Evolutionary conservation across 164 flowering plant genomes (phyloP), one percentile per base, ranked within the genome.

Genomic region (Tetrastigma voinierianum): DNA sequence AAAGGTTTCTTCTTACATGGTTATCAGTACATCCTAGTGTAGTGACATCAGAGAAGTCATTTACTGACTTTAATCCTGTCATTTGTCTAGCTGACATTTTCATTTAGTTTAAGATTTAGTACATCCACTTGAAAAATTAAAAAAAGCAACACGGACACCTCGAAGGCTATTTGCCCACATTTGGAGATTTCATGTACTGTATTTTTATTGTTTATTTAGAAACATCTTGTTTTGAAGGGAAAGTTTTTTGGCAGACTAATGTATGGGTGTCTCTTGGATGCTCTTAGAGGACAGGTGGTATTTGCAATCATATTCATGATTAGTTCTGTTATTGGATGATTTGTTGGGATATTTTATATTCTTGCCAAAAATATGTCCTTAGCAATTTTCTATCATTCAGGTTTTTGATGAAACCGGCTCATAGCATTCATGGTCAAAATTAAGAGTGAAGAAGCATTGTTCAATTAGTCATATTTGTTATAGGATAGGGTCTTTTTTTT

Each of bases 91-190:
- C 79, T 66, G 75, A 72, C 84, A 80, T 58, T 61, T 67, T 76
- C 52, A 59, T 79, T 51, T 75, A 71, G 75, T 80, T 82, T 80
- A 77, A 65, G 82, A 77, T 69, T 70, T 47, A 51, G 73, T 64
- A 61, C 71, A 62, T 76, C 84, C 82, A 78, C 84, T 72, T 56
- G 6, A 1, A 18, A 65, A 68, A 59, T 65, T 16, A 32, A 66
- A 65, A 64, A 15, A 63, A 66, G 44, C 46, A 70, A 65, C 16
- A 24, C 49, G 60, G 65, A 58, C 49, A 65, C 72, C 65, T 63
- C 63, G 59, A 74, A 62, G 60, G 57, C 65, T 62, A 21, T 43
- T 70, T 74, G 67, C 66, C 70, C 57, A 67, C 66, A 70, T 59
- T 59, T 69, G 24, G 64, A 70, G 60, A 61, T 67, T 64, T 76